Base-by-base conservation (phyloP, 768 basidiomycete species). In the Podaxis pistillaris region DNA sequence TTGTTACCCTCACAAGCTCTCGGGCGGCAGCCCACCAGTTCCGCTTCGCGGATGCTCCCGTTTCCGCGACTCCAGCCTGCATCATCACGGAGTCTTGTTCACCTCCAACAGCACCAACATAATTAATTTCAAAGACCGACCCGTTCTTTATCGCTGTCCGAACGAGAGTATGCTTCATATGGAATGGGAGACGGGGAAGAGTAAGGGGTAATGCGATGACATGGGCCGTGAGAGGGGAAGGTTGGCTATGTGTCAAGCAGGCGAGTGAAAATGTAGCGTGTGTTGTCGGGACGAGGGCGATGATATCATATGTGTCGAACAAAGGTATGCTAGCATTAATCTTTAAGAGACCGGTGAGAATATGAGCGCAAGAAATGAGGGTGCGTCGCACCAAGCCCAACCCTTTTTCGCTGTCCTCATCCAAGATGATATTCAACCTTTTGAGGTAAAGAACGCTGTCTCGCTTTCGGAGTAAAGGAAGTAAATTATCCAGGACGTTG, bases 11-110 rank as follows among this genome's bases (percentile, higher is more conserved):
- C 17, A 86, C 80, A 2, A 95, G 77, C 73, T 96, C 93, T 37
- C 88, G 78, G 11, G 91, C 85, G 0, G 85, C 80, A 0, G 89
- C 86, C 93, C 93, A 91, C 93, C 92, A 92, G 66, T 93, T 91
- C 44, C 90, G 76, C 74, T 90, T 91, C 3, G 85, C 83, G 8
- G 72, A 73, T 2, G 79, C 68, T 0, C 84, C 86, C 33, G 77
- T 80, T 61, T 87, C 86, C 15, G 78, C 83, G 2, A 75, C 83
- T 5, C 82, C 81, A 12, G 82, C 79, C 15, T 78, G 74, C 2
- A 74, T 66, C 11, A 84, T 71, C 19, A 76, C 66, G 0, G 79
- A 62, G 51, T 87, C 85, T 19, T 81, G 79, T 53, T 87, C 86
- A 1, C 83, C 86, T 0, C 87, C 86, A 0, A 94, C 73, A 0